Conservation (phyloP, 495 filamentous ascomycete species). For the Coniosporium apollinis region DNA sequence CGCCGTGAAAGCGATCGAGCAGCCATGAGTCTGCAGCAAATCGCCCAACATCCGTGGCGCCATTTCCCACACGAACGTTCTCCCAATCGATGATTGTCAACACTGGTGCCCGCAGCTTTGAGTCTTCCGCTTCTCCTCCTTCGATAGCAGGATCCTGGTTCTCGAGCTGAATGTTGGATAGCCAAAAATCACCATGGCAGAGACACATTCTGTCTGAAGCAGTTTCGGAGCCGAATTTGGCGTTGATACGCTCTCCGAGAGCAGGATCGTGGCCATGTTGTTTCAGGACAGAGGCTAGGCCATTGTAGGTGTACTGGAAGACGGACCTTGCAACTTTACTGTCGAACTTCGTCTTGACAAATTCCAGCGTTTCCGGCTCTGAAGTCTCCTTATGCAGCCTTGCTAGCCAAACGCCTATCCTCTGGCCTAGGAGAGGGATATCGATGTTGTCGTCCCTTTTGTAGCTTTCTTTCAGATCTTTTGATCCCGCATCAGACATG, state of each 20-base stretch:
- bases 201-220: constrained; percentile 18
- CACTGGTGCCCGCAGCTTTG: constrained; percentile 2
- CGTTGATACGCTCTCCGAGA: constrained; percentile 14
- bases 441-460: neutral
- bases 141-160: constrained; percentile 6
- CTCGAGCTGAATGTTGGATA: constrained; percentile 15
- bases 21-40: constrained; percentile 25
- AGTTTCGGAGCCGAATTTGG: constrained; percentile 14
- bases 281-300: constrained; percentile 10
- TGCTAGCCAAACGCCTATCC: constrained; percentile 2
- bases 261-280: constrained; percentile 12
- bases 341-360: constrained; percentile 8
- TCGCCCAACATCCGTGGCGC: constrained; percentile 23
- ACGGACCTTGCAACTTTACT: constrained; percentile 16
- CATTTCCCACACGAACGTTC: constrained; percentile 18
- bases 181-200: constrained; percentile 26
- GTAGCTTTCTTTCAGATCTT: constrained; percentile 4
- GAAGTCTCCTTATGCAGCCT: neutral
- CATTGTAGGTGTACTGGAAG: constrained; percentile 16
- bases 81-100: constrained; percentile 25
- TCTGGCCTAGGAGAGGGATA: neutral
- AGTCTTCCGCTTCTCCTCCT: neutral
- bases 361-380: neutral
- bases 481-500: neutral
- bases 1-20: constrained; percentile 21